phyloP scores from a whole-genome alignment of 2,329 filamentous ascomycete genomes.

The Trichoderma polysporum region DNA sequence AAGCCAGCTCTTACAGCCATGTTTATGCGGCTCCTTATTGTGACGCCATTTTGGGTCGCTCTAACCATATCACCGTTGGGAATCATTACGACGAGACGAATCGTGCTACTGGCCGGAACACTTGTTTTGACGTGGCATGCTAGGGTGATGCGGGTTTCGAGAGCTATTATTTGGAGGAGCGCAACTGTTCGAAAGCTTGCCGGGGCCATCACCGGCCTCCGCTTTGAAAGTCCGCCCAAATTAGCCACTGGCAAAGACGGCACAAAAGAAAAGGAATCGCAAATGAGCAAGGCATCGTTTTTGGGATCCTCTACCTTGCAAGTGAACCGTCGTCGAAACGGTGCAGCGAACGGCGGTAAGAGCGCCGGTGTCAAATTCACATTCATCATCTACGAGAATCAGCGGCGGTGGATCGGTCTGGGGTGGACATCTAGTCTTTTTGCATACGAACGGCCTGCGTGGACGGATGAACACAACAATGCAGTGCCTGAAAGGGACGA shows the following conservation, averaged over 20 bases:
- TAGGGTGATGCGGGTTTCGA: slow-evolving; percentile 76
- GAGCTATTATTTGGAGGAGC: slow-evolving; percentile 89
- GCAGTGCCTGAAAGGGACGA: slow-evolving; percentile 71
- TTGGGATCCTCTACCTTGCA: slow-evolving; percentile 29
- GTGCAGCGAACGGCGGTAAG: slow-evolving; percentile 40
- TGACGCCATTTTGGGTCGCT: slow-evolving; percentile 84
- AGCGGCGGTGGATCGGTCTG: slow-evolving; percentile 89
- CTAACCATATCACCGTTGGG: slow-evolving; percentile 79
- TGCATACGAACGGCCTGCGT: slow-evolving; percentile 82
- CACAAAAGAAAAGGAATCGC: slow-evolving; percentile 38
- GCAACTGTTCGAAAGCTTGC: slow-evolving; percentile 67
- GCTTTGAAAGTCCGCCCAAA: slow-evolving; percentile 58
- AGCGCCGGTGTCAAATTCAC: slow-evolving; percentile 90
- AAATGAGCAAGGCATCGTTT: slow-evolving; percentile 43
- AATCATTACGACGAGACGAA: slow-evolving; percentile 81
- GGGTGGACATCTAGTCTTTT: slow-evolving; percentile 94
- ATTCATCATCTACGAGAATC: slow-evolving; percentile 95
- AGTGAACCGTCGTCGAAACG: slow-evolving; percentile 31
- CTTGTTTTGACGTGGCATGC: slow-evolving; percentile 90
- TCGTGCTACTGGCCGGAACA: slow-evolving; percentile 84
- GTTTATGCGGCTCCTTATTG: slow-evolving; percentile 82
- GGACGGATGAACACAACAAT: slow-evolving; percentile 96
- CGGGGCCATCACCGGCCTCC: slow-evolving; percentile 74
- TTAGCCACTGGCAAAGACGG: slow-evolving; percentile 25
- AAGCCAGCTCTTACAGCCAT: slow-evolving; percentile 84